Evolutionary conservation across 805 yeast species (phyloP).

Genomic region (Crinitomyces ghanaensis): DNA sequence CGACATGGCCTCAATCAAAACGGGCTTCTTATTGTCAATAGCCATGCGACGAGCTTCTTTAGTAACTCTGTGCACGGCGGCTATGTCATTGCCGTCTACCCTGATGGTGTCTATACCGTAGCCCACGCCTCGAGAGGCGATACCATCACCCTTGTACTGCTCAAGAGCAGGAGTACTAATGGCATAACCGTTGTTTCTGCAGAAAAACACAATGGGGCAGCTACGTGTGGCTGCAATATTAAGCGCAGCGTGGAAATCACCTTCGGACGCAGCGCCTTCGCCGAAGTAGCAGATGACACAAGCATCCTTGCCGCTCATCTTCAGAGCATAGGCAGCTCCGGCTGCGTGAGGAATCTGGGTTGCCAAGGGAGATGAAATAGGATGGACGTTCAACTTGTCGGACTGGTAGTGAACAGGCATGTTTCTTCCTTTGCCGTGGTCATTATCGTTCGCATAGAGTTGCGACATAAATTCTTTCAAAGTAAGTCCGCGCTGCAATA

Average conservation of each 20-base stretch:
- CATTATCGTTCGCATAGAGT: constrained; percentile 21
- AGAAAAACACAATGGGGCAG: constrained; percentile 25
- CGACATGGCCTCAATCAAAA: constrained; percentile 27
- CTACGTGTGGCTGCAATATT: constrained; percentile 27
- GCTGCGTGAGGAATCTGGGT: constrained; percentile 29
- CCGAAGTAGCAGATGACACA: constrained; percentile 25
- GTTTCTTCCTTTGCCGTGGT: constrained; percentile 22
- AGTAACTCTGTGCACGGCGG: constrained; percentile 22
- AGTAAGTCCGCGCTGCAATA: constrained; percentile 24
- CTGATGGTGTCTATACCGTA: constrained; percentile 27
- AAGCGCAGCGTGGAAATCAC: constrained; percentile 28
- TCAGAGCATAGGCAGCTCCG: constrained; percentile 28
- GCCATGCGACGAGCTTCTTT: constrained; percentile 19
- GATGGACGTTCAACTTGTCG: constrained; percentile 22
- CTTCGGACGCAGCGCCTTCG: constrained; percentile 29
- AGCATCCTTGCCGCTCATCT: constrained; percentile 19
- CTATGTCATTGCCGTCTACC: constrained; percentile 27
- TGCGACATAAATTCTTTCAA: constrained; percentile 24
- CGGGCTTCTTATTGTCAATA: constrained; percentile 18
- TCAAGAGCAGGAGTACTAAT: constrained; percentile 25
- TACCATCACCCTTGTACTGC: constrained; percentile 28
- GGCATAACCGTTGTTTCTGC: constrained; percentile 28
- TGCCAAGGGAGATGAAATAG: constrained; percentile 26
- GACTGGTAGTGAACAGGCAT: constrained; percentile 27
- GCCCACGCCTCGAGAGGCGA: constrained; percentile 25